Percentiles rank a stretch among this genome's conserved stretches.
phyloP scores from a whole-genome alignment of 257 asterid genomes.

The Nicotiana obtusifolia region DNA sequence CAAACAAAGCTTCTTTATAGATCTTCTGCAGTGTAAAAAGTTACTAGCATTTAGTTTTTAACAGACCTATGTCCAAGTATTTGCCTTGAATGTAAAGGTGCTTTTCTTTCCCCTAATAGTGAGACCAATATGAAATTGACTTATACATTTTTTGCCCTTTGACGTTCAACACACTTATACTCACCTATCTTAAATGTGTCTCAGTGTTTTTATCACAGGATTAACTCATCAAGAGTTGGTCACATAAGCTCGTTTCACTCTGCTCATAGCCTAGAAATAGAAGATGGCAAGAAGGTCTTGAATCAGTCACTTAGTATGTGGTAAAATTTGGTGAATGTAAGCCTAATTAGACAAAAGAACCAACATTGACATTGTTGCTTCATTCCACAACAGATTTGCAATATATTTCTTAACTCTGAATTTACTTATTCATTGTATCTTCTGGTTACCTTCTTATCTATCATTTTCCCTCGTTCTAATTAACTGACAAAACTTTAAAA shows the following conservation, averaged over 20 bases:
- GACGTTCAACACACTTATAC: not conserved
- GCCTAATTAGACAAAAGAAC: not conserved
- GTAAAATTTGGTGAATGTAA: not conserved
- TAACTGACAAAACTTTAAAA: not conserved
- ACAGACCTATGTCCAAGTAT: not conserved
- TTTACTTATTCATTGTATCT: not conserved
- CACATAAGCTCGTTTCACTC: not conserved
- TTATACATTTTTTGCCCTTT: no score
- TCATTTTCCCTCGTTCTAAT: not conserved
- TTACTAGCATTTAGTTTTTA: not conserved
- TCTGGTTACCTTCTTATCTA: not conserved
- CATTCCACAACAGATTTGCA: not conserved
- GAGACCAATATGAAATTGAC: not conserved
- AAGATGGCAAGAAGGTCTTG: not conserved
- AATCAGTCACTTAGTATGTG: not conserved
- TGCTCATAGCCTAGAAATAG: not conserved
- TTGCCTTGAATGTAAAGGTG: not conserved
- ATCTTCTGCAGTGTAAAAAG: not conserved
- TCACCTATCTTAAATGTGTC: not conserved
- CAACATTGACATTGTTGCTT: not conserved
- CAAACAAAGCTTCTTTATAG: not conserved
- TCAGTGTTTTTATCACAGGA: not conserved
- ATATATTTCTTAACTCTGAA: not conserved
- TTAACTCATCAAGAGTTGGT: not conserved
- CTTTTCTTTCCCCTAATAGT: not conserved